Base-by-base conservation (phyloP, 148 eudicot species). In the Tetragonia tetragonoides region DNA sequence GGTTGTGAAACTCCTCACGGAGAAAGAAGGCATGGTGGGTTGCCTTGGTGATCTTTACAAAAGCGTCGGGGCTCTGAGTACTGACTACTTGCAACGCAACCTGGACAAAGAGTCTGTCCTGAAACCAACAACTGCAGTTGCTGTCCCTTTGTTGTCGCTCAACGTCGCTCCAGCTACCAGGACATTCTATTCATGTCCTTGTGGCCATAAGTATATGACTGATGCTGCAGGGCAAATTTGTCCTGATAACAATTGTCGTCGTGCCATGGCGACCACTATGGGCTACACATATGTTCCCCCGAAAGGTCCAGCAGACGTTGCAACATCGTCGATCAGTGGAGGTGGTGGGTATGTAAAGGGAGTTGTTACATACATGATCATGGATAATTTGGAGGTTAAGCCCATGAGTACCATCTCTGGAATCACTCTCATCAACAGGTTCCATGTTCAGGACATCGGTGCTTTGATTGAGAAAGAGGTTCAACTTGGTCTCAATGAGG, bases 331-430 rank as follows among this genome's bases (percentile, higher is more conserved):
- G 42, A 62, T 17, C 21, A 34, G 57, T 37, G 8, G 2, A 23
- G n/a, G 6, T 61, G 66, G 49, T 2, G 78, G 77, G 11, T 81
- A 81, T 66, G 84, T 81, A 40, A 80, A 74, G 54, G 57, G 47
- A 5, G 17, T 21, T 23, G 70, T 72, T 20, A 53, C 34, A 7
- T 79, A 65, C 23, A 56, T 79, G 64, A 73, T 79, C 9, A 79
- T 54, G 82, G 82, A 79, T 56, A 66, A 56, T 73, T 57, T 79
- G n/a, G 73, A 79, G 67, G 73, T 79, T 9, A 74, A 56, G 16
- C 82, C 82, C 7, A 66, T 79, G 77, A 66, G 78, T 1, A 62
- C 37, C 66, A 62, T 62, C 5, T 62, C 66, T n/a, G 66, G 66
- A 6, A 5, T 74, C 1, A 10, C 77, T 7, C 28, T 72, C 7